Evolutionary conservation across 495 filamentous ascomycete genomes (phyloP).

Genomic region (Aspergillus coremiiformis): DNA sequence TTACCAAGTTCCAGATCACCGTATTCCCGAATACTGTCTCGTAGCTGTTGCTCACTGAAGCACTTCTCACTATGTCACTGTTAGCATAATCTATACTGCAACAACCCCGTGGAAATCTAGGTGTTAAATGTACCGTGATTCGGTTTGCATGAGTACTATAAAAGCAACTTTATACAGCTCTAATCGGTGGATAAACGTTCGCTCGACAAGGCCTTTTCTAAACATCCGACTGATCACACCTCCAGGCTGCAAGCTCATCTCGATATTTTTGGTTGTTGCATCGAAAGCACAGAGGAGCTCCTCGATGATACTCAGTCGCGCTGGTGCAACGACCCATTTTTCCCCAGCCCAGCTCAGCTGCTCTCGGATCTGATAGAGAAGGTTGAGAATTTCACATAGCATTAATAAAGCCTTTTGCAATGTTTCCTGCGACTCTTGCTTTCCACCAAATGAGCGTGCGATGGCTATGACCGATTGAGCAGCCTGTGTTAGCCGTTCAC

Average conservation of each 20-base stretch:
- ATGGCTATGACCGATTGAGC: conserved; percentile 10
- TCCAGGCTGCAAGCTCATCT: conserved; percentile 29
- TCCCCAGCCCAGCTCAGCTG: conserved; percentile 21
- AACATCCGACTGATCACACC: conserved; percentile 24
- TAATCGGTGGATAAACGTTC: conserved; percentile 18
- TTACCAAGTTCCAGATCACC: no score
- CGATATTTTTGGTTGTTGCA: conserved; percentile 20
- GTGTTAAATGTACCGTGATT: no score
- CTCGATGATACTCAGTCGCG: conserved; percentile 13
- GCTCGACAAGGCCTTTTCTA: conserved; percentile 25
- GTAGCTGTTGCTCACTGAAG: no score
- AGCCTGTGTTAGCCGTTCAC: conserved; percentile 11
- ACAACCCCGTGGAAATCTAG: no score
- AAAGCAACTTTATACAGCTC: conserved; percentile 27
- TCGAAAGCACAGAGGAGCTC: conserved; percentile 20
- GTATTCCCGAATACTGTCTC: no score
- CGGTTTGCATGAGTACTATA: conserved; percentile 18
- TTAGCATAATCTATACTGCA: no score
- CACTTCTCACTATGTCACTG: no score
- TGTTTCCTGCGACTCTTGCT: conserved; percentile 18
- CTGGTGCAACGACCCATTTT: conserved; percentile 20
- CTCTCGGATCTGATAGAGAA: conserved; percentile 20
- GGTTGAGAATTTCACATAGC: conserved; percentile 19
- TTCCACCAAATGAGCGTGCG: no score
- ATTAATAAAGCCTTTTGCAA: conserved; percentile 14